A percentile compares a stretch with the other conserved stretches of the same genome.
Conservation (phyloP, 306 rosid species). For the Oxytropis ochrocephala region DNA sequence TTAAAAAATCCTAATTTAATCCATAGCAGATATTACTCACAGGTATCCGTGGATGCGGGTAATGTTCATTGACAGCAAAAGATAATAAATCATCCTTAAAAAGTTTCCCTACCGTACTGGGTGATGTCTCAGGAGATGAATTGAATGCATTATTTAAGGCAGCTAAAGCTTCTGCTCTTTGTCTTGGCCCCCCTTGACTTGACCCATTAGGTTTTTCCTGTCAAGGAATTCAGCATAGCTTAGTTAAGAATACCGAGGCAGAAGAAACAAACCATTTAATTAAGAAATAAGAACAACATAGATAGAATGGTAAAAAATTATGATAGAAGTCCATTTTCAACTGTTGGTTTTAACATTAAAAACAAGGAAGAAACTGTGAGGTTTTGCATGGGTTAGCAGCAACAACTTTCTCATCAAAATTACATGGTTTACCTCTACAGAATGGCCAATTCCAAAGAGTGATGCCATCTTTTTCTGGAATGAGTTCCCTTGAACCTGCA, state of each 20-base stretch:
- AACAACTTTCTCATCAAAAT: neutral
- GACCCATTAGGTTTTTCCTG: conserved; percentile 46
- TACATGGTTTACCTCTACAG: conserved; percentile 58
- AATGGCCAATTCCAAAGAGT: conserved; percentile 79
- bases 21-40: too few relatives aligned
- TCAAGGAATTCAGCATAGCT: conserved; percentile 16
- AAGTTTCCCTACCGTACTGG: conserved; percentile 25
- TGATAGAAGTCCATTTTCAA: conserved; percentile 14
- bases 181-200: conserved; percentile 51
- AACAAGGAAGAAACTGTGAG: neutral
- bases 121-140: conserved; percentile 44
- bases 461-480: conserved; percentile 82
- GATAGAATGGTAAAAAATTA: neutral
- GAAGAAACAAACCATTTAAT: neutral
- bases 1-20: too few relatives aligned
- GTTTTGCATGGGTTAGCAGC: conserved; percentile 2
- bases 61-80: conserved; percentile 13
- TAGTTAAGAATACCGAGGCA: neutral
- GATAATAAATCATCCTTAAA: neutral
- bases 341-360: neutral
- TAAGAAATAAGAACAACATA: neutral
- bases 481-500: conserved; percentile 94
- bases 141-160: conserved; percentile 65
- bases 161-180: conserved; percentile 55
- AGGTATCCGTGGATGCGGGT: neutral